These are phyloP conservation scores for Pochonia chlamydosporia DNA, from an alignment of 2,329 filamentous ascomycete species.

Conservation along the genomic window DNA sequence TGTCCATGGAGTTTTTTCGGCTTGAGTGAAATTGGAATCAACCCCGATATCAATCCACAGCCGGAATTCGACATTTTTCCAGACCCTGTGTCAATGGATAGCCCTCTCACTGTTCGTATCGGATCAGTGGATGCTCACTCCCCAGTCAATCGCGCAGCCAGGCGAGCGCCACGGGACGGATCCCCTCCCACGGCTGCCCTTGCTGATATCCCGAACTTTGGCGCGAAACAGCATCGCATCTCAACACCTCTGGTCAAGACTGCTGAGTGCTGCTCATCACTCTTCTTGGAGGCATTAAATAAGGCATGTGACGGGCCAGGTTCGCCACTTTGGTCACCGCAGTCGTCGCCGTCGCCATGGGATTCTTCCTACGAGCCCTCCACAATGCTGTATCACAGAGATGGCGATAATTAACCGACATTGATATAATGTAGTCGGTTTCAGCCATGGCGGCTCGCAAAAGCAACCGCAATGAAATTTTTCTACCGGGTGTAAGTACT, in stretches of 20 bases:
- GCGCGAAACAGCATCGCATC: constrained; percentile 43
- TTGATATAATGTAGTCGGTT: too few species aligned
- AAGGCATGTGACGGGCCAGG: constrained; percentile 49
- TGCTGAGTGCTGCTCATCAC: constrained; percentile 31
- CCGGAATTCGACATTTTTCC: constrained; percentile 63
- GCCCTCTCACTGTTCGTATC: constrained; percentile 29
- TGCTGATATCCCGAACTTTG: constrained; percentile 51
- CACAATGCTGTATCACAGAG: constrained; percentile 24
- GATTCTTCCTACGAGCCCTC: constrained; percentile 47
- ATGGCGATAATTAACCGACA: constrained; percentile 32
- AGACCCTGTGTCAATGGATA: constrained; percentile 22
- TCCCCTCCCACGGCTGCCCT: constrained; percentile 58
- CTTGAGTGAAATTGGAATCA: constrained; percentile 50
- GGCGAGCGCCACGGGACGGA: constrained; percentile 57
- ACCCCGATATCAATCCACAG: too few species aligned
- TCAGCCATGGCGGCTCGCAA: too few species aligned
- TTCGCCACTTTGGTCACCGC: constrained; percentile 48
- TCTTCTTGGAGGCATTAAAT: constrained; percentile 48
- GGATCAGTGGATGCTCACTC: constrained; percentile 52
- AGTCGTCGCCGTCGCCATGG: constrained; percentile 26
- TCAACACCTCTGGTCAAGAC: constrained; percentile 46
- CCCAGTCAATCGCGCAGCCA: constrained; percentile 58
- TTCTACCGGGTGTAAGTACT: too few species aligned
- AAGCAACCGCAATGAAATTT: too few species aligned
- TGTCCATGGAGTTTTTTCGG: constrained; percentile 61